Percentiles rank a stretch among this genome's conserved stretches.
Conservation (phyloP, 805 yeast genomes). For the Candida pseudofarinosa region DNA sequence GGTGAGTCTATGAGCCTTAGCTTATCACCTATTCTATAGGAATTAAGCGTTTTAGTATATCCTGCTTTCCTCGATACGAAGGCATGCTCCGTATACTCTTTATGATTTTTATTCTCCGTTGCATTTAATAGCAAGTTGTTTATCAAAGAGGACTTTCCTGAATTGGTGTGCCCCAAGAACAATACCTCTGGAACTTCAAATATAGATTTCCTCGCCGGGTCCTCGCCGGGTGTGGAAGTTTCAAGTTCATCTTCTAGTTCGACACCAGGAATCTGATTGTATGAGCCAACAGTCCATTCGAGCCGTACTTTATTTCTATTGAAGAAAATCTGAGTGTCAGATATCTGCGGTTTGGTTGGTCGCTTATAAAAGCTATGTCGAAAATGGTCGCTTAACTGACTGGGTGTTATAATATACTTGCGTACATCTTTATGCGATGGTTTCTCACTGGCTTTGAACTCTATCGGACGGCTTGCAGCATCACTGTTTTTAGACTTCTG, state of each 20-base stretch:
- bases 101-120: slow-evolving; percentile 19
- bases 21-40: slow-evolving; percentile 61
- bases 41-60: slow-evolving; percentile 60
- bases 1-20: slow-evolving; percentile 80
- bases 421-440: slow-evolving; percentile 5
- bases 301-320: slow-evolving; percentile 41
- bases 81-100: slow-evolving; percentile 40
- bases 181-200: slow-evolving; percentile 61
- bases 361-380: slow-evolving; percentile 11
- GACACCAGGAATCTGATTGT: slow-evolving; percentile 57
- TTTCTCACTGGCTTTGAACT: neutral
- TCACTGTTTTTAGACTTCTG: neutral
- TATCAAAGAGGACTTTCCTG: slow-evolving; percentile 78
- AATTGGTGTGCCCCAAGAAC: slow-evolving; percentile 78
- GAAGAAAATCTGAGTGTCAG: slow-evolving; percentile 33
- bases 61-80: slow-evolving; percentile 54
- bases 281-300: slow-evolving; percentile 59
- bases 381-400: slow-evolving; percentile 17
- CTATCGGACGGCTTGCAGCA: neutral
- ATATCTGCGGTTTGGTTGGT: slow-evolving; percentile 11
- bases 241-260: slow-evolving; percentile 25
- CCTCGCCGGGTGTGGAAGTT: slow-evolving; percentile 10
- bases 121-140: slow-evolving; percentile 52
- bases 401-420: slow-evolving; percentile 19
- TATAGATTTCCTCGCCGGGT: slow-evolving; percentile 27